Percentiles rank a stretch among this genome's conserved stretches.
phyloP scores from a whole-genome alignment of 768 basidiomycete species.

The Phaeotremella skinneri region DNA sequence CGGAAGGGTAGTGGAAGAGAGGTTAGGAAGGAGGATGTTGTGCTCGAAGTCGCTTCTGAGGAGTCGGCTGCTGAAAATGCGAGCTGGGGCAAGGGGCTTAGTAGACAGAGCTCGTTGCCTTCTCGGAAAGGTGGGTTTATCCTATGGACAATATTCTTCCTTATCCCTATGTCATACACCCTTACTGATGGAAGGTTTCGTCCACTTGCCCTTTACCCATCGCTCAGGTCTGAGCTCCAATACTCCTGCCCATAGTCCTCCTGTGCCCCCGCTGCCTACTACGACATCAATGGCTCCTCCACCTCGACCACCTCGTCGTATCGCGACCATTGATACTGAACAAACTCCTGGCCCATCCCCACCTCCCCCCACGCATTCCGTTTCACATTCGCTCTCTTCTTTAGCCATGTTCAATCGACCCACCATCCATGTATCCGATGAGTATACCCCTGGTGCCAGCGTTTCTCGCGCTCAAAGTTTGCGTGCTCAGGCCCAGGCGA shows the following conservation, averaged over 20 bases:
- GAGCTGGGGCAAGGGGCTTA: conserved; percentile 31
- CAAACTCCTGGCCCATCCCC: conserved; percentile 5
- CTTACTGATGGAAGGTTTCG: too few species aligned
- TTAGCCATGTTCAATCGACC: conserved; percentile 29
- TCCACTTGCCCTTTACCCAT: too few species aligned
- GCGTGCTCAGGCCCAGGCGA: conserved; percentile 43
- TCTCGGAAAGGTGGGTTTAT: conserved; percentile 32
- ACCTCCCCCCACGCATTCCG: conserved; percentile 22
- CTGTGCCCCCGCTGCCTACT: not conserved
- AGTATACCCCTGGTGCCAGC: conserved; percentile 14
- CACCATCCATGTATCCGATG: not conserved
- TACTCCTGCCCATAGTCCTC: not conserved
- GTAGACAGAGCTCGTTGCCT: conserved; percentile 44
- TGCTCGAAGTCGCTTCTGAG: conserved; percentile 16
- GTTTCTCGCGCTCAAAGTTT: conserved; percentile 46
- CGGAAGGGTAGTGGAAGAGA: conserved; percentile 30
- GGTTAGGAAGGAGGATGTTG: conserved; percentile 27
- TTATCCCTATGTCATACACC: not conserved
- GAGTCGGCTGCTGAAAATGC: conserved; percentile 25
- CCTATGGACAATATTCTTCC: not conserved
- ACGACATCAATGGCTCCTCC: conserved; percentile 26
- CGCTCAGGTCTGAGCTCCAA: not conserved
- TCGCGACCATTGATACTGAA: conserved; percentile 12
- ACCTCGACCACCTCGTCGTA: conserved; percentile 38
- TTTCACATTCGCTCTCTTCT: conserved; percentile 40